A percentile compares a stretch with the other conserved stretches of the same genome.
These are phyloP conservation scores for Pythium phragmiticola DNA, from an alignment of 352 stramenopile species.

Conservation along the genomic window DNA sequence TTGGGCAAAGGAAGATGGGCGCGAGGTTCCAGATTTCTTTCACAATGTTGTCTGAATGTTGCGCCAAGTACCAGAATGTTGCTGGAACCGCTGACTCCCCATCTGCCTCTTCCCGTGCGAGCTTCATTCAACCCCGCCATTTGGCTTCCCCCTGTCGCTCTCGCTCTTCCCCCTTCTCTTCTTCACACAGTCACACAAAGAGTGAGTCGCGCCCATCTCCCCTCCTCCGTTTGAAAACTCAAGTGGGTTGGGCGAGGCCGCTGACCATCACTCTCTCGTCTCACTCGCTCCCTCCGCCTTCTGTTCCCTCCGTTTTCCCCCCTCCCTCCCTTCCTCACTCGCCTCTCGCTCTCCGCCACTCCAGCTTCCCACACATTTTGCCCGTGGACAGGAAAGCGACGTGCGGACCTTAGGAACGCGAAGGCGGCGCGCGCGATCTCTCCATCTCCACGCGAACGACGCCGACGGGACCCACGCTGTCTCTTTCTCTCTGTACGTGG, in stretches of 20 bases:
- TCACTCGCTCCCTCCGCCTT: constrained; percentile 13
- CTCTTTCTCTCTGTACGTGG: background rate
- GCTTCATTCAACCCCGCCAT: background rate
- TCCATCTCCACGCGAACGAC: constrained; percentile 2
- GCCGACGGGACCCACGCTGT: background rate
- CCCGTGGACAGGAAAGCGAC: background rate
- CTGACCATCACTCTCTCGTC: constrained; percentile 28
- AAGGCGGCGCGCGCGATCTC: constrained; percentile 2
- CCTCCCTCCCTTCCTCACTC: constrained; percentile 26
- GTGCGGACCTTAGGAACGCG: background rate
- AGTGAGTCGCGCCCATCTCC: background rate
- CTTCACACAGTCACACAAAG: no score
- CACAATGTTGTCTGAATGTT: constrained; percentile 18
- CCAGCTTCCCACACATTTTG: constrained; percentile 18
- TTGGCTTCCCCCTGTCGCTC: background rate
- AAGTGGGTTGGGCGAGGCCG: constrained; percentile 29
- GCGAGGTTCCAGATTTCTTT: constrained; percentile 9
- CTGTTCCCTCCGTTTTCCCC: constrained; percentile 15
- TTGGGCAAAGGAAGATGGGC: constrained; percentile 6
- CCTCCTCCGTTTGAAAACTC: constrained; percentile 38
- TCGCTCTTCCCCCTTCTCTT: no score
- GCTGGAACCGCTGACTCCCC: constrained; percentile 12
- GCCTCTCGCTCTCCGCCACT: constrained; percentile 12
- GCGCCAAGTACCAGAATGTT: constrained; percentile 5
- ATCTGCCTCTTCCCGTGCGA: constrained; percentile 19